A percentile compares a stretch with the other conserved stretches of the same genome.
Conservation (phyloP, 441 rosid species). For the Populus hybrid region DNA sequence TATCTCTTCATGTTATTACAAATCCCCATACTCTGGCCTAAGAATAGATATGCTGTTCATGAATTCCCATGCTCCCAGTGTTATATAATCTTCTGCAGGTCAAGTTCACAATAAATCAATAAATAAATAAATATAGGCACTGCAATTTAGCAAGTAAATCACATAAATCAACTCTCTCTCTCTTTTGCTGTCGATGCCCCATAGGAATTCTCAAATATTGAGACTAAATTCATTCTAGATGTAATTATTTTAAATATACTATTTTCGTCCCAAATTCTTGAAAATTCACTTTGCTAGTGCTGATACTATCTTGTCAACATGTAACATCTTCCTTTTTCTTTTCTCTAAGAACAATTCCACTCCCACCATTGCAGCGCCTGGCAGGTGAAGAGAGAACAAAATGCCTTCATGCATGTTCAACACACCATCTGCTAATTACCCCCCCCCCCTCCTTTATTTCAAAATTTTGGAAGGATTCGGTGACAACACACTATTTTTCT, state of each 20-base stretch:
- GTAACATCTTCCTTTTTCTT: too few species aligned
- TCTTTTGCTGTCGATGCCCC: neutral
- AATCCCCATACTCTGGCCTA: slow-evolving; percentile 25
- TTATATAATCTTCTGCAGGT: neutral
- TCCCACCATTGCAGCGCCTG: neutral
- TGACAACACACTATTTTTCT: neutral
- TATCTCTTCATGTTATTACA: slow-evolving; percentile 13
- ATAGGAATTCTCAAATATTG: neutral
- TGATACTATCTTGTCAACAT: too few species aligned
- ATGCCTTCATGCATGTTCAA: neutral
- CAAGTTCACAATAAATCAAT: too few species aligned
- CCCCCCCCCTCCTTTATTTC: neutral
- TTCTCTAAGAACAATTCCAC: too few species aligned
- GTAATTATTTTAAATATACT: too few species aligned
- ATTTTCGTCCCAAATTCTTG: neutral
- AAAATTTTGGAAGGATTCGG: neutral
- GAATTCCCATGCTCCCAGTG: neutral
- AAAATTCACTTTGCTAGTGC: neutral
- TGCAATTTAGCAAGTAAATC: neutral
- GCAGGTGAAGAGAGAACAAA: neutral
- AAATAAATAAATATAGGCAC: neutral
- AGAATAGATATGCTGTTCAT: neutral
- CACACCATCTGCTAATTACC: neutral
- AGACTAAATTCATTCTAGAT: neutral
- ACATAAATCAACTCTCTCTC: neutral